Percentiles rank a stretch among this genome's conserved stretches.
These are phyloP conservation scores for Didymella lethalis DNA, from an alignment of 2,329 filamentous ascomycete species.

Conservation along the genomic window DNA sequence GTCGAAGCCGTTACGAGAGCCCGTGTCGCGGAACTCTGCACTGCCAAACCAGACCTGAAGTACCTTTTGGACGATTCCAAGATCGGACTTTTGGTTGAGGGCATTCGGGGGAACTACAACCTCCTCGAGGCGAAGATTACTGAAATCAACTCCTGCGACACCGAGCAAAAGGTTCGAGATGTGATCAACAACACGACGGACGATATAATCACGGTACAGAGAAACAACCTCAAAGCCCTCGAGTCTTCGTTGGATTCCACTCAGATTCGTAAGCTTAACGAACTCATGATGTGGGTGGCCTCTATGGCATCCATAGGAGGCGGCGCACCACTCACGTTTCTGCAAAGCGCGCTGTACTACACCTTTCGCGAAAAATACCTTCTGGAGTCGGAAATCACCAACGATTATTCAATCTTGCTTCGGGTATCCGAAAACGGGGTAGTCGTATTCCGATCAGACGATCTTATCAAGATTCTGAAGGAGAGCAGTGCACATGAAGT, in stretches of 20 bases:
- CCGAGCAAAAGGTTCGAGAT: constrained; percentile 22
- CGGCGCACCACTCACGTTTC: constrained; percentile 9
- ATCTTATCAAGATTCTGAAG: constrained; percentile 6
- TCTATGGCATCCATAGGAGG: neutral
- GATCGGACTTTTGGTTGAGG: constrained; percentile 22
- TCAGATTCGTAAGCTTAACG: constrained; percentile 23
- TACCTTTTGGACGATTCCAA: constrained; percentile 21
- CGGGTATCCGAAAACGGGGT: constrained; percentile 5
- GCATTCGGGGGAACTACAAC: constrained; percentile 20
- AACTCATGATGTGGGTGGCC: constrained; percentile 26
- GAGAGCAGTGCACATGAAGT: neutral
- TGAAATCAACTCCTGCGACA: constrained; percentile 27
- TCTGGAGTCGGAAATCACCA: constrained; percentile 14
- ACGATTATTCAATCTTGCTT: constrained; percentile 18
- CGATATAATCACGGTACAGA: constrained; percentile 12
- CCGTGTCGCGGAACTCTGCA: constrained; percentile 15
- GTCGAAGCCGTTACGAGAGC: neutral
- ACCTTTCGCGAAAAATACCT: constrained; percentile 13
- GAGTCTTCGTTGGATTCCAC: constrained; percentile 11
- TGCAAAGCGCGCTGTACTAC: constrained; percentile 24
- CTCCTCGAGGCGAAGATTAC: constrained; percentile 25
- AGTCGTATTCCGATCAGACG: constrained; percentile 17
- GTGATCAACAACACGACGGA: constrained; percentile 22
- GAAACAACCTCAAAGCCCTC: constrained; percentile 5
- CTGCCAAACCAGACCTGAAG: constrained; percentile 22